Base-by-base conservation (phyloP, 108 stramenopile genomes). In the Fistulifera pelliculosa region DNA sequence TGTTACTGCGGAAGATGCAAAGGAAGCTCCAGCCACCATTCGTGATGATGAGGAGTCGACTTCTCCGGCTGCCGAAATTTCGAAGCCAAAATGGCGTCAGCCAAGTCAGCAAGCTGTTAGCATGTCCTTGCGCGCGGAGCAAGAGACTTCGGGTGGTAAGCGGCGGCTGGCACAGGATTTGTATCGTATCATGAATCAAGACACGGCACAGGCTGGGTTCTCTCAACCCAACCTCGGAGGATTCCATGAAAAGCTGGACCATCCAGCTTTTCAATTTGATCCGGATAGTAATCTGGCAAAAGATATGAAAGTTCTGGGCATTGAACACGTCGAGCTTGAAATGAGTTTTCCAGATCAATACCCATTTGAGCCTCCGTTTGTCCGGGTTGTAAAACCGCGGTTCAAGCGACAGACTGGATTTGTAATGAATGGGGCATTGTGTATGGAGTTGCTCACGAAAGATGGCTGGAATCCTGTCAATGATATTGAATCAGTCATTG, bases 401-500 rank as follows among this genome's bases (percentile, higher is more conserved):
- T 94, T 94, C 84, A 87, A 90, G 59, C 66, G 80, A 39, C 85
- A 87, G 60, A 92, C 90, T 5, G 93, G 93, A n/a, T 94, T 92
- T 60, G 90, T 94, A 25, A 92, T 94, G 82, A 90, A 87, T 61
- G 93, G 93, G 38, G 93, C 93, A 26, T 72, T 94, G 27, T 94
- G 93, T 50, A 90, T 92, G 88, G 93, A 94, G 66, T 71, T 94
- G 15, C 70, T 94, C 41, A 94, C 90, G 27, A 91, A 85, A 38
- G 83, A 94, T 43, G 93, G 93, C 28, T 94, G 93, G 93, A 94
- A 91, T 47, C 90, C 93, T 6, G 76, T 91, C 47, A 94, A 94
- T 56, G 93, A 94, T 55, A 94, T 94, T 65, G 93, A 94, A 50
- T 76, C 69, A 69, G 93, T 94, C 53, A 91, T 94, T 66, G 93